Base-by-base conservation (phyloP, 148 eudicot genomes). In the Suaeda aralocaspica region DNA sequence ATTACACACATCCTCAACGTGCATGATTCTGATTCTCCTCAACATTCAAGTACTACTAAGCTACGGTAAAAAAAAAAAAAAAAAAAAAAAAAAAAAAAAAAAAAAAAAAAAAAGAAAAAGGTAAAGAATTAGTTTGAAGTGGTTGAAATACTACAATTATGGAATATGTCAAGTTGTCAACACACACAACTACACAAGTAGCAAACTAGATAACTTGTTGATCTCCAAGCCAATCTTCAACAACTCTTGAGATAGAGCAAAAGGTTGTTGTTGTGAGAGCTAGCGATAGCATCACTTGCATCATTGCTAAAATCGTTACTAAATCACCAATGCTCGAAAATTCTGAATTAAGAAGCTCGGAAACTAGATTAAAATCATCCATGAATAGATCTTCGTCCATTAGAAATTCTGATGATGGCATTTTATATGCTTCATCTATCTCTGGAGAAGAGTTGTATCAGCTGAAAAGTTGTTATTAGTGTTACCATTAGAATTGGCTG, bases 161-260 rank as follows among this genome's bases (percentile, higher is more conserved):
- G n/a, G n/a, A n/a, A n/a, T n/a, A n/a, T n/a, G n/a, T n/a, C n/a
- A n/a, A n/a, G n/a, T n/a, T n/a, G n/a, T n/a, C n/a, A n/a, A n/a
- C n/a, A n/a, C n/a, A n/a, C n/a, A n/a, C n/a, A n/a, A n/a, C n/a
- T n/a, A n/a, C n/a, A n/a, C n/a, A n/a, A n/a, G n/a, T n/a, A n/a
- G n/a, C n/a, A n/a, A n/a, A n/a, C n/a, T n/a, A n/a, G n/a, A 72
- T 25, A 68, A n/a, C 28, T 75, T 71, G 80, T 30, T 77, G 56
- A 66, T 77, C 72, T 49, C 68, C 76, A 67, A 77, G 72, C 83
- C 83, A 81, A 64, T 77, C 80, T 13, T 81, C 83, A 29, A 81
- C 61, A 81, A 48, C 22, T 81, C 83, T 67, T 81, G 78, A 55
- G 78, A 51, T 61, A 77, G 70, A 21, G 70, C 73, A 29, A 81